Base-by-base conservation (phyloP, 331 rosid genomes). In the Saraca asoca region DNA sequence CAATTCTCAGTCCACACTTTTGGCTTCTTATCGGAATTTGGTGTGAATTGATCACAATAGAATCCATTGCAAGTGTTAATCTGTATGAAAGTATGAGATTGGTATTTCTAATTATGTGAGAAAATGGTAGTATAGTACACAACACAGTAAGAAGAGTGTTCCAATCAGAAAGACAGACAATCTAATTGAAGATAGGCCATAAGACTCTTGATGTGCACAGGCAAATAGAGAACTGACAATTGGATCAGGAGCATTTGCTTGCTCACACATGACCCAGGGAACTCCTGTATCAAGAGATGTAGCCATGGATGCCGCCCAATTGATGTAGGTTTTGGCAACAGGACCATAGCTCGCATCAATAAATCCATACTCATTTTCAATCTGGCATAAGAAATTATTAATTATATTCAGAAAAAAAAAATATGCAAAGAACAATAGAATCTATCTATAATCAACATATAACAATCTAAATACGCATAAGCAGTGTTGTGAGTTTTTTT, bases 241-340 rank as follows among this genome's bases (percentile, higher is more conserved):
- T 50, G 97, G 96, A 72, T 87, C 84, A 8, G 99, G 99, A 69
- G 99, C 99, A 71, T 94, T 81, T 2, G 66, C 72, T 76, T 90
- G 99, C 79, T 86, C 90, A 84, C 99, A 90, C 99, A 94, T 94
- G 78, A 90, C 85, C 99, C 99, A 94, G 16, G 99, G 99, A 56
- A 94, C 99, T 42, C 99, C 99, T 7, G 97, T 94, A 73, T 88
- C 81, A 78, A 88, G 81, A 58, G 96, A 81, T 61, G 77, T 71
- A 58, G 97, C 99, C 99, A 94, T 94, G 39, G 76, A 49, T 75
- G 97, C 99, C 29, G 99, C 89, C 99, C 99, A 90, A 0, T 85
- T 69, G 48, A 94, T 65, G 69, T 94, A 94, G 33, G 92, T 41
- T 73, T 90, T 86, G 39, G 75, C 98, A 52, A 88, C 91, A 58